phyloP scores from a whole-genome alignment of 225 moss, liverwort and hornwort genomes.

The Climacium dendroides region DNA sequence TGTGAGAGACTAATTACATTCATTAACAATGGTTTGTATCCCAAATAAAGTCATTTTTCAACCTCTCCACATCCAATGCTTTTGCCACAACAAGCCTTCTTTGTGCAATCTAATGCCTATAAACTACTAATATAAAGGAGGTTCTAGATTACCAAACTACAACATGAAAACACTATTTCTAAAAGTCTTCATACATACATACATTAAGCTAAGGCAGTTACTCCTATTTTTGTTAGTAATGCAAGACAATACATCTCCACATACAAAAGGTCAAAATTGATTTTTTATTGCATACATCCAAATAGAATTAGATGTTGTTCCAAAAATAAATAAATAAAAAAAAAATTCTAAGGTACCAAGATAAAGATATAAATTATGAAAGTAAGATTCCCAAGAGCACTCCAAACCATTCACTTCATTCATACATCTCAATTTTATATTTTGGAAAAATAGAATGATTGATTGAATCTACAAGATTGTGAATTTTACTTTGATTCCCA shows the following conservation, averaged over 20 bases:
- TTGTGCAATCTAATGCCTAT: not conserved
- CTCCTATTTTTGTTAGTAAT: not conserved
- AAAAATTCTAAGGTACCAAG: not conserved
- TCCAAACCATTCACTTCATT: not conserved
- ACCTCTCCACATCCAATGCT: not conserved
- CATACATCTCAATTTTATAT: not conserved
- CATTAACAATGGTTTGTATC: not conserved
- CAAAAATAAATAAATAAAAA: not conserved
- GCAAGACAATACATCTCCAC: not conserved
- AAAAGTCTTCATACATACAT: not conserved
- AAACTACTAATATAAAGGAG: not conserved
- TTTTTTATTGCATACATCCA: not conserved
- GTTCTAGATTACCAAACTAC: not conserved
- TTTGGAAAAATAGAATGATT: not conserved
- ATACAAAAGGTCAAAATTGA: no score
- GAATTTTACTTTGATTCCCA: not conserved
- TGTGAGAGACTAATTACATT: not conserved
- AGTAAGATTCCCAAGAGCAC: fast-evolving
- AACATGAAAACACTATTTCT: not conserved
- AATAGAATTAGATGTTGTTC: not conserved
- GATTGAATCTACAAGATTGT: fast-evolving
- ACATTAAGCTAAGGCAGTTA: not conserved
- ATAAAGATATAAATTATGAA: not conserved
- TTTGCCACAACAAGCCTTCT: not conserved
- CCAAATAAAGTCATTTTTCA: fast-evolving